Conservation (phyloP, 2,329 filamentous ascomycete genomes). For the Emmonsiellopsis sp. region DNA sequence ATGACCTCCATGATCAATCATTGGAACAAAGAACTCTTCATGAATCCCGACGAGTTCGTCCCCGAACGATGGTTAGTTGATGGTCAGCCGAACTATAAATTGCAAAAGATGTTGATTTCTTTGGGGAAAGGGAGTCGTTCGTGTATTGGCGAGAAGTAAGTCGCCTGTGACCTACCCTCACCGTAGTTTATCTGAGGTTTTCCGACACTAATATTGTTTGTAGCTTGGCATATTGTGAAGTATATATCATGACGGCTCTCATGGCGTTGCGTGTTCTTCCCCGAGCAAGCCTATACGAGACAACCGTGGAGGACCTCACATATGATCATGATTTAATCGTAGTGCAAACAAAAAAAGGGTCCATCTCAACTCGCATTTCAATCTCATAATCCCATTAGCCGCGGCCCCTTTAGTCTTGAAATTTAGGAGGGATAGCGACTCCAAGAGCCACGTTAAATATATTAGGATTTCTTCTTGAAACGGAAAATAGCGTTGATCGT, state of each 20-base stretch:
- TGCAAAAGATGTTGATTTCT: constrained; percentile 1
- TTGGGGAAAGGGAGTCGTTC: constrained; percentile 4
- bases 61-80: constrained; percentile 4
- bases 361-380: constrained; percentile 9
- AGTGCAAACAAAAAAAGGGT: constrained; percentile 12
- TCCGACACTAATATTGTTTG: background rate
- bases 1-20: constrained; percentile 27
- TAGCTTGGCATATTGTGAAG: constrained; percentile 11
- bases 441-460: too few relatives aligned
- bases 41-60: constrained; percentile 2
- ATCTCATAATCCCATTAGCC: constrained; percentile 3
- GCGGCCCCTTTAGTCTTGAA: too few relatives aligned
- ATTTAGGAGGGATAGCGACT: too few relatives aligned
- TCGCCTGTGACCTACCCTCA: background rate
- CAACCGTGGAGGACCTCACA: constrained; percentile 12
- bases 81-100: constrained; percentile 3
- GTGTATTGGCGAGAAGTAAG: constrained; percentile 4
- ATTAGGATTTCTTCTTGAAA: too few relatives aligned
- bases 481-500: too few relatives aligned
- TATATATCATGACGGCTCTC: constrained; percentile 15
- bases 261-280: constrained; percentile 15
- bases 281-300: constrained; percentile 12
- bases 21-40: constrained; percentile 19
- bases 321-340: constrained; percentile 17
- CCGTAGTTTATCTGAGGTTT: background rate